A percentile compares a stretch with the other conserved stretches of the same genome.
phyloP scores from a whole-genome alignment of 2,329 filamentous ascomycete species.

The Aspergillus sp. region DNA sequence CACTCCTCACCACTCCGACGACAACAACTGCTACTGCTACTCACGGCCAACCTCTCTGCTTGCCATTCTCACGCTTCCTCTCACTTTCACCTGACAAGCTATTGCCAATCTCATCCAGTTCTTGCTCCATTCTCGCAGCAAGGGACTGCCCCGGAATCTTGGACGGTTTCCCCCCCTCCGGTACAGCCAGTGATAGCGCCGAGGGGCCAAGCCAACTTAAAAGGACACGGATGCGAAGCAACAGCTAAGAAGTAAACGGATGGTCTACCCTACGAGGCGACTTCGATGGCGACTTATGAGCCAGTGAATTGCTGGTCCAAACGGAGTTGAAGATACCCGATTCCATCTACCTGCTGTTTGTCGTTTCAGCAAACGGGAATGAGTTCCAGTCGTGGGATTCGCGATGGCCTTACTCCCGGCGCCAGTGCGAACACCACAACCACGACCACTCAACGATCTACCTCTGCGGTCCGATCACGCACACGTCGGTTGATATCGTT shows the following conservation, averaged over 20 bases:
- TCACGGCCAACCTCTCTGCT: not conserved
- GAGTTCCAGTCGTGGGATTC: slow-evolving; percentile 33
- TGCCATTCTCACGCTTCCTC: not conserved
- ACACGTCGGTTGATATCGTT: slow-evolving; percentile 38
- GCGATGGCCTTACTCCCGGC: slow-evolving; percentile 29
- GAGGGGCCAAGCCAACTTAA: not conserved
- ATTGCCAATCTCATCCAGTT: no score
- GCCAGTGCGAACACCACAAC: slow-evolving; percentile 18
- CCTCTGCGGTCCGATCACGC: slow-evolving; percentile 37
- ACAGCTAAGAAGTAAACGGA: slow-evolving; percentile 2
- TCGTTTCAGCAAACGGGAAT: slow-evolving; percentile 26
- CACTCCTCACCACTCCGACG: not conserved
- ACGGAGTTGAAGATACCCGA: slow-evolving; percentile 5
- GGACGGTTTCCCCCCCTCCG: no score
- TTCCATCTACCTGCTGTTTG: slow-evolving; percentile 11
- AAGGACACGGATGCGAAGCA: slow-evolving; percentile 13
- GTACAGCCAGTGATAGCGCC: no score
- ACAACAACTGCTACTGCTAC: not conserved
- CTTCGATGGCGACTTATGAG: slow-evolving; percentile 19
- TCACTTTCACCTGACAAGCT: no score
- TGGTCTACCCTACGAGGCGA: slow-evolving; percentile 1
- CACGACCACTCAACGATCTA: slow-evolving; percentile 17
- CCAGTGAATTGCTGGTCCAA: slow-evolving; percentile 31
- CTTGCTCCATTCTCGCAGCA: no score
- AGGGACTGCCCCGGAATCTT: no score